These are phyloP conservation scores for Gloeostereum incarnatum DNA, from an alignment of 768 basidiomycete genomes.

Conservation along the genomic window DNA sequence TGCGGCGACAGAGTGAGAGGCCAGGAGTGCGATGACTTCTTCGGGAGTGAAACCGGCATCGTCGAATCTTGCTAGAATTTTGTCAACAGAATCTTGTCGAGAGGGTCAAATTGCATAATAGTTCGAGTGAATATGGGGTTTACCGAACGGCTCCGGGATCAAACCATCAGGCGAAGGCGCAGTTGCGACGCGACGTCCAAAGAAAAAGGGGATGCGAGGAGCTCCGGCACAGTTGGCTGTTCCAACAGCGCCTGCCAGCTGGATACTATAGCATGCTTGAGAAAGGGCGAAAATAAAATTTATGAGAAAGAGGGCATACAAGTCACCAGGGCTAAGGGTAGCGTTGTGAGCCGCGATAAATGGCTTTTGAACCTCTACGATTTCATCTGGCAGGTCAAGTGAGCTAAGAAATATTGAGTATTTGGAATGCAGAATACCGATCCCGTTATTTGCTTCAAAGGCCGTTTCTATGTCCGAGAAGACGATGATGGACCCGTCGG, in stretches of 20 bases:
- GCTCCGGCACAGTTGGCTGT: conserved; percentile 24
- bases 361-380: conserved; percentile 24
- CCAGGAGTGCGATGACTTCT: conserved; percentile 10
- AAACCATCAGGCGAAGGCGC: conserved; percentile 10
- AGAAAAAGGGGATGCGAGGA: conserved; percentile 18
- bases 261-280: conserved; percentile 10
- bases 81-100: conserved; percentile 9
- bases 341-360: conserved; percentile 25
- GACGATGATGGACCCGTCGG: conserved; percentile 40
- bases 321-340: conserved; percentile 31
- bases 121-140: background rate
- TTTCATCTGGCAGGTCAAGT: conserved; percentile 21
- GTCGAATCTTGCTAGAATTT: conserved; percentile 10
- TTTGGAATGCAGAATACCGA: conserved; percentile 6
- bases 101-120: conserved; percentile 6
- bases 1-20: conserved; percentile 11
- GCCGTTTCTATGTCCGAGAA: conserved; percentile 31
- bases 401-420: background rate
- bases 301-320: conserved; percentile 20
- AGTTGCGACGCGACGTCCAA: conserved; percentile 14
- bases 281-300: too few relatives aligned
- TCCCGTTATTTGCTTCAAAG: conserved; percentile 33
- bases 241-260: conserved; percentile 21
- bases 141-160: conserved; percentile 16
- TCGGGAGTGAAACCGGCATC: conserved; percentile 10